phyloP scores from a whole-genome alignment of 768 basidiomycete species.

The Suillus spraguei region DNA sequence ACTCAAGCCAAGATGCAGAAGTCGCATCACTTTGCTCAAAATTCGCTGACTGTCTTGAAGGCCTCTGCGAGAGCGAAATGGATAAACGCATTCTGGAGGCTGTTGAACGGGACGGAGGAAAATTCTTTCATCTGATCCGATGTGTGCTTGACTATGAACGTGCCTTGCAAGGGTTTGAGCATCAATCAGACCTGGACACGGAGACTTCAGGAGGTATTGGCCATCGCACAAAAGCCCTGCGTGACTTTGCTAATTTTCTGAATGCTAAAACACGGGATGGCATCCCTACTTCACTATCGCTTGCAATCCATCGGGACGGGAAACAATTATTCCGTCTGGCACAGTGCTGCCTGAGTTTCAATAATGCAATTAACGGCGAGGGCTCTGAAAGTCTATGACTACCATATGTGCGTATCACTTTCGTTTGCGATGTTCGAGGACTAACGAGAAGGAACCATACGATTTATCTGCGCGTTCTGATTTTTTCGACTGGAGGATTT shows the following conservation, averaged over 20 bases:
- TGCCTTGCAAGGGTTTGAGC: constrained; percentile 15
- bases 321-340: constrained; percentile 23
- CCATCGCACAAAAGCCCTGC: constrained; percentile 18
- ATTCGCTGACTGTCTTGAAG: constrained; percentile 2
- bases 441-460: not conserved
- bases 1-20: not conserved
- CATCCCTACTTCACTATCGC: constrained; percentile 16
- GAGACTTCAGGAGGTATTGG: constrained; percentile 1
- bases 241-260: constrained; percentile 21
- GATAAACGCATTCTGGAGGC: constrained; percentile 13
- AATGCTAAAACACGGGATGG: constrained; percentile 15
- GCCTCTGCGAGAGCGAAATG: not conserved
- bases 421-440: not conserved
- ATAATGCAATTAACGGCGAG: constrained; percentile 17
- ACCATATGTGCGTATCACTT: not conserved
- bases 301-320: constrained; percentile 27
- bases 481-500: not conserved
- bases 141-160: constrained; percentile 23
- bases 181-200: not conserved
- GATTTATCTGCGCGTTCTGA: no score
- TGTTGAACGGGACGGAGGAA: constrained; percentile 25
- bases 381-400: not conserved
- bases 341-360: constrained; percentile 24
- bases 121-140: constrained; percentile 21
- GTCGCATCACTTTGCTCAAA: not conserved